Base-by-base conservation (phyloP, 2,329 filamentous ascomycete species). In the Aspergillus sp. region DNA sequence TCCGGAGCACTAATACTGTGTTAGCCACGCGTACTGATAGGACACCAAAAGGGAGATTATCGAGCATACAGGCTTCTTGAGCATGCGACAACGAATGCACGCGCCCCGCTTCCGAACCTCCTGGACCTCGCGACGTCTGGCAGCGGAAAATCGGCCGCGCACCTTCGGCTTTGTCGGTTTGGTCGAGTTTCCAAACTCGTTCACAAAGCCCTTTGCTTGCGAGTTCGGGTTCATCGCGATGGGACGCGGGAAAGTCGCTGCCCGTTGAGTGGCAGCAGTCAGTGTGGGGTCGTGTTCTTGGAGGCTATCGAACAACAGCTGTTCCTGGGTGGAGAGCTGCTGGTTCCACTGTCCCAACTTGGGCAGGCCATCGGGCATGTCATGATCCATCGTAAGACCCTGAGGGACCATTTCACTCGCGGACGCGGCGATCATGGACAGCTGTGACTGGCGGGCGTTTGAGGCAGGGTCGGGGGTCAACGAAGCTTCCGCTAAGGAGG, bases 31-130 rank as follows among this genome's bases (percentile, higher is more conserved):
- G 26, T 11, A 30, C 26, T 30, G 24, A 30, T 14, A 47, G 24
- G 30, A 13, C 5, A 5, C 14, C 1, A 40, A n/a, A 20, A 48
- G 11, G 13, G 17, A 2, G 9, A 14, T 4, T 30, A 24, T 20
- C 3, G 16, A 45, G 38, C 67, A 56, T 70, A 75, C 73, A 35
- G 81, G 79, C 60, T 85, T 85, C 69, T 84, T 85, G 20, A 85
- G 69, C 82, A 85, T 84, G 13, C 82, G 79, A 63, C 82, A 85
- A 32, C 82, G 78, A 55, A 85, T 79, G 60, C 82, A 85, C 7
- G 82, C 82, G 11, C 82, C 82, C 48, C 77, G 74, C 64, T 84
- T 84, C 20, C 82, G 76, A 32, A 84, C 79, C 54, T 81, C 77
- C 56, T 82, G 79, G 2, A 85, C 82, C 61, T 85, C 80, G 56